Evolutionary conservation across 805 yeast genomes (phyloP), one percentile per base, ranked within the genome.

Genomic region (Metschnikowia baotianmanensis): DNA sequence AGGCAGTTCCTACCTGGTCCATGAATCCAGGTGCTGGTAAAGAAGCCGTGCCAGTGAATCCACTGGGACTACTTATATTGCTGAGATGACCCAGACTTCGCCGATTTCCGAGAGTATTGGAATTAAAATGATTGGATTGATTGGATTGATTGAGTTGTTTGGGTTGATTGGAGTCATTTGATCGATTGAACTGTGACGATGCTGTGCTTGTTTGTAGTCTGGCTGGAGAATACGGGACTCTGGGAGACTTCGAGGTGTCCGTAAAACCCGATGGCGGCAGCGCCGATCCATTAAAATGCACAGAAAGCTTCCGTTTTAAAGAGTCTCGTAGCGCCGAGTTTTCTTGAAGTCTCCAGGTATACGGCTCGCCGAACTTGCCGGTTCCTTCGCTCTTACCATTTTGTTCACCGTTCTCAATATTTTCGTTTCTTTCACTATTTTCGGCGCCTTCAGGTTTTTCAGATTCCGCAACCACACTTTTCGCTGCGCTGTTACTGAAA

Each of bases 251-350:
- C n/a, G n/a, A n/a, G n/a, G n/a, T n/a, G n/a, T n/a, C n/a, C n/a
- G n/a, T 11, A 3, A 25, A 16, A 10, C 12, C 9, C 19, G 29
- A 19, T 10, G n/a, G 35, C 35, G 37, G 16, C 18, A 11, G 17
- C 5, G 22, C 15, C 17, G 37, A 34, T 24, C 12, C 4, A 23
- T 23, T 23, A 10, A 67, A 62, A 45, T 66, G 72, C 7, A 57
- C 66, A 1, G 70, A 58, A 18, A 67, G 55, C 40, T 62, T 63
- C 31, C 50, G 50, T 45, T 59, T 56, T 24, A 66, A 47, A 17
- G 51, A 51, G 20, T 45, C 55, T 6, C 36, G 43, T 15, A 42
- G 22, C 12, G 38, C 41, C 2, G 39, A 12, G 31, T 43, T 45
- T 11, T 59, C 57, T 5, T 65, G 16, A 10, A 18, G 13, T 10